A percentile compares a stretch with the other conserved stretches of the same genome.
Conservation (phyloP, 768 basidiomycete species). For the Amanita jacksonii region DNA sequence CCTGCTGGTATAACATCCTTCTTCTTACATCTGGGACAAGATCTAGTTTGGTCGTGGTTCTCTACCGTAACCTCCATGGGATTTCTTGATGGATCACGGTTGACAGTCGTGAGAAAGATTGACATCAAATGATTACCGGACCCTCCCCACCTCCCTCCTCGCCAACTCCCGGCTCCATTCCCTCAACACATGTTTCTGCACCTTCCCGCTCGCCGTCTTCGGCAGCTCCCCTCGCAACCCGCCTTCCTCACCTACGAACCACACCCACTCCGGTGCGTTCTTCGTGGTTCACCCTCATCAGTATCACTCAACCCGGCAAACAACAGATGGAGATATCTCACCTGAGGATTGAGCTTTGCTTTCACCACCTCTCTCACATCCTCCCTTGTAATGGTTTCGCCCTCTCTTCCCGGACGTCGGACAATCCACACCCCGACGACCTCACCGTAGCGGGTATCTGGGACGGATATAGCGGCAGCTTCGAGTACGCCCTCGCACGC, state of each 20-base stretch:
- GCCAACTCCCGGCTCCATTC: constrained; percentile 56
- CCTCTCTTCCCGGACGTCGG: constrained; percentile 30
- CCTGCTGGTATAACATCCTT: constrained; percentile 1
- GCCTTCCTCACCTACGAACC: constrained; percentile 69
- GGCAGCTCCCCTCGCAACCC: constrained; percentile 51
- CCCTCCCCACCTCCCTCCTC: constrained; percentile 31
- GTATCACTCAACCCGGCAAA: constrained; percentile 1
- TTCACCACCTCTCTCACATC: constrained; percentile 46
- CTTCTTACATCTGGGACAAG: neutral
- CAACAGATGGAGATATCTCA: constrained; percentile 19
- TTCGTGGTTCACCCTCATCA: constrained; percentile 17
- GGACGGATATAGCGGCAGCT: constrained; percentile 66
- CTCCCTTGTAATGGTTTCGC: constrained; percentile 32
- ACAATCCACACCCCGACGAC: constrained; percentile 77
- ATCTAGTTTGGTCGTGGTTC: no score
- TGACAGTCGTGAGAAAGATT: no score
- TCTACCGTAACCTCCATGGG: no score
- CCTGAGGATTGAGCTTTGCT: constrained; percentile 71
- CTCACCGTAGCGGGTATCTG: constrained; percentile 61
- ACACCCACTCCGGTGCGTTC: constrained; percentile 78
- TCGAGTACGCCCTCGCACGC: constrained; percentile 50
- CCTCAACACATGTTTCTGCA: constrained; percentile 73
- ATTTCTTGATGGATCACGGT: no score
- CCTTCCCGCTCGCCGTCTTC: constrained; percentile 83
- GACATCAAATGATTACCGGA: constrained; percentile 6